Conservation (phyloP, 495 filamentous ascomycete genomes). For the Podospora conica region DNA sequence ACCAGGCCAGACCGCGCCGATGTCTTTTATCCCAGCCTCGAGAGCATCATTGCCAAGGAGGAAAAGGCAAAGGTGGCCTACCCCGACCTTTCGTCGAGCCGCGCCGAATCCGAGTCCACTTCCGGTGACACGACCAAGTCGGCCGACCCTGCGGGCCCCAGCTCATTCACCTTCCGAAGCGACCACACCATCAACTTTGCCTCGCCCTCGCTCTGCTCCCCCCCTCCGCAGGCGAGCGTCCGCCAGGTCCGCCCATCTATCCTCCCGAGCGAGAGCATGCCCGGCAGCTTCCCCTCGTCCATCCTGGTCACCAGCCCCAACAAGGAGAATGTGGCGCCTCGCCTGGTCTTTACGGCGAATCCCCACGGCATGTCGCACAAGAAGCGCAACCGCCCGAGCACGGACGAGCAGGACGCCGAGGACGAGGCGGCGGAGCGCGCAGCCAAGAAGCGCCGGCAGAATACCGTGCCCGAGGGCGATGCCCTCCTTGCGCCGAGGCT, state of each 20-base stretch:
- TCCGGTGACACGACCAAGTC: constrained; percentile 23
- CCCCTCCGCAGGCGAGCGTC: constrained; percentile 49
- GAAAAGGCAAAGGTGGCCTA: constrained; percentile 31
- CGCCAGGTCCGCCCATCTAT: constrained; percentile 52
- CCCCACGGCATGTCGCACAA: constrained; percentile 69
- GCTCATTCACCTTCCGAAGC: constrained; percentile 55
- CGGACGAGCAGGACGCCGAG: constrained; percentile 44
- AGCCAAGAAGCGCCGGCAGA: constrained; percentile 42
- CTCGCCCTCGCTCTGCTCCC: constrained; percentile 42
- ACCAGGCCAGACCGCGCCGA: constrained; percentile 27
- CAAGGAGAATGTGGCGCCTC: constrained; percentile 45
- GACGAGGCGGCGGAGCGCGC: constrained; percentile 36
- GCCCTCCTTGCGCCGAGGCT: constrained; percentile 39
- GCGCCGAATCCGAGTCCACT: constrained; percentile 27
- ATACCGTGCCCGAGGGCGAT: constrained; percentile 43
- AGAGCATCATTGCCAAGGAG: constrained; percentile 25
- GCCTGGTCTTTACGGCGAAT: constrained; percentile 28
- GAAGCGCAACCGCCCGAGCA: constrained; percentile 55
- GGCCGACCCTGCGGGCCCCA: constrained; percentile 36
- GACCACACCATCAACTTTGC: constrained; percentile 51
- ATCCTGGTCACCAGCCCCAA: constrained; percentile 24
- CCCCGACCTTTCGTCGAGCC: constrained; percentile 40
- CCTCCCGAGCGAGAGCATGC: constrained; percentile 37
- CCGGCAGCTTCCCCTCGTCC: constrained; percentile 42
- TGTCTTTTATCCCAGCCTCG: constrained; percentile 32